Percentiles rank a stretch among this genome's conserved stretches.
Conservation (phyloP, 2,329 filamentous ascomycete genomes). For the Claviceps fusiformis region DNA sequence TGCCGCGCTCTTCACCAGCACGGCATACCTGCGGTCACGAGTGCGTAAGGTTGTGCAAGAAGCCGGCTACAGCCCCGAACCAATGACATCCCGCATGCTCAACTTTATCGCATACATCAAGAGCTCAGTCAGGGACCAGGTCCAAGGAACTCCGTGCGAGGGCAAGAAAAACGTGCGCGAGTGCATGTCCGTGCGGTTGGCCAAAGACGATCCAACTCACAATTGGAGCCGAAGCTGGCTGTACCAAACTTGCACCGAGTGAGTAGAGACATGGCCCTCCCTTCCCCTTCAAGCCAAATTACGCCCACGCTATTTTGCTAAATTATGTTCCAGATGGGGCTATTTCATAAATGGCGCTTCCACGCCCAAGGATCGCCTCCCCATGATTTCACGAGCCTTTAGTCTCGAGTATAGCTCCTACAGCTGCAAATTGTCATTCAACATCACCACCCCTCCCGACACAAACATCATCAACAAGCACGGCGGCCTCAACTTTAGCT, state of each 20-base stretch:
- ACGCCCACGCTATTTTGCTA: neutral
- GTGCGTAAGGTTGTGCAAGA: slow-evolving; percentile 26
- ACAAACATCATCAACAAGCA: slow-evolving; percentile 59
- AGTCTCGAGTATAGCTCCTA: slow-evolving; percentile 47
- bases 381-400: slow-evolving; percentile 58
- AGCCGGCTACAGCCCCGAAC: slow-evolving; percentile 26
- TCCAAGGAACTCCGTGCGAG: slow-evolving; percentile 9
- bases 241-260: slow-evolving; percentile 43
- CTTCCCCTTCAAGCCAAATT: too few relatives aligned
- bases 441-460: slow-evolving; percentile 50
- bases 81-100: slow-evolving; percentile 29
- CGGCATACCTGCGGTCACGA: slow-evolving; percentile 19
- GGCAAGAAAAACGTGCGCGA: slow-evolving; percentile 12
- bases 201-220: slow-evolving; percentile 9
- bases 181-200: slow-evolving; percentile 18
- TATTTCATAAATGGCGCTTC: slow-evolving; percentile 63
- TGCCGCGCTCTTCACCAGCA: slow-evolving; percentile 27
- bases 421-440: slow-evolving; percentile 56
- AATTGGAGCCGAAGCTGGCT: slow-evolving; percentile 27
- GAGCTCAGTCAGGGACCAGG: slow-evolving; percentile 15
- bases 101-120: slow-evolving; percentile 37
- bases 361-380: slow-evolving; percentile 47
- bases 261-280: slow-evolving; percentile 10
- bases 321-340: slow-evolving; percentile 47
- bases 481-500: slow-evolving; percentile 59